Conservation (phyloP, 805 yeast species). For the Lipomyces orientalis region DNA sequence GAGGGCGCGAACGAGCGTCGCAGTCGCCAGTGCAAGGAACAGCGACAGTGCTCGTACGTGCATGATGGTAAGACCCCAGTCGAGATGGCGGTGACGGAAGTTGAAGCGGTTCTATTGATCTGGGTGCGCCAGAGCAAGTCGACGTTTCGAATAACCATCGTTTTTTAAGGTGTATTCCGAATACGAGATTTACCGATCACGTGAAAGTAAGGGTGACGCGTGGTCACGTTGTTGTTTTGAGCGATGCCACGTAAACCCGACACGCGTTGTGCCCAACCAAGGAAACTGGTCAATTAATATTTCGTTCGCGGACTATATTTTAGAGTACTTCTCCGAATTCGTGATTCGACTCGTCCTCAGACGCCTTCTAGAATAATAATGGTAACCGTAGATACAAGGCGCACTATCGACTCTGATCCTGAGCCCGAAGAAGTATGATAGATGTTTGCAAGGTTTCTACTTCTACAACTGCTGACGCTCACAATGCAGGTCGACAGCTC, state of each 20-base stretch:
- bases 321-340: background rate
- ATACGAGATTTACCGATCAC: background rate
- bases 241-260: background rate
- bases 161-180: background rate
- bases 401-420: constrained; percentile 20
- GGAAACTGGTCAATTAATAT: background rate
- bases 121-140: background rate
- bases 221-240: background rate
- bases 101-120: background rate
- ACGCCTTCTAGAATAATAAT: background rate
- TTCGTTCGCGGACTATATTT: too few species aligned
- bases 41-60: background rate
- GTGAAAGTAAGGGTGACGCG: background rate
- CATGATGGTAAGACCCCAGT: background rate
- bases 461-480: background rate
- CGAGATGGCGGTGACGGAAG: background rate
- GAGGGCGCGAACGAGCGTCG: constrained; percentile 40
- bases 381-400: constrained; percentile 15
- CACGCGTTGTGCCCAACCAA: background rate
- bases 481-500: constrained; percentile 13
- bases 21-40: constrained; percentile 1
- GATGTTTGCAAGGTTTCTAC: background rate
- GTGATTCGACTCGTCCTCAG: background rate
- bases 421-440: constrained; percentile 7
- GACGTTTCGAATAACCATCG: background rate